Percentiles rank a stretch among this genome's conserved stretches.
Evolutionary conservation across 1,284 basidiomycete species (phyloP).

Genomic region (Athelia psychrophila): DNA sequence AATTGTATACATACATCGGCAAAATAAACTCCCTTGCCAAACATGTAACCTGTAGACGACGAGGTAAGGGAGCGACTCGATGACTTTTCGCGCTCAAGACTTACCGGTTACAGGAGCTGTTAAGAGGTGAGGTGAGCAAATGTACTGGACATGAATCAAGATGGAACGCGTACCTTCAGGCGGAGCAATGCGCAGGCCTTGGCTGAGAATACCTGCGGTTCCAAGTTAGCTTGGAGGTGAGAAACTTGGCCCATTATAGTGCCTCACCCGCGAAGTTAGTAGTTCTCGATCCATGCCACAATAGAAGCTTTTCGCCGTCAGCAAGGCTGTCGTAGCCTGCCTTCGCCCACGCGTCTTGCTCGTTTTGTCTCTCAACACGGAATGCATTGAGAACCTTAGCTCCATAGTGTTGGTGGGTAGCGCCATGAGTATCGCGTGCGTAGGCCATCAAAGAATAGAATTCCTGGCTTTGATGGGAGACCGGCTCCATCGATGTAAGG

Average conservation of each 20-base stretch:
- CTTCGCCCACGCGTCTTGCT: constrained; percentile 51
- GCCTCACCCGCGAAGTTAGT: constrained; percentile 58
- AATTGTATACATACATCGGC: constrained; percentile 51
- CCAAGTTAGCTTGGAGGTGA: background rate
- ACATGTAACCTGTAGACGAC: constrained; percentile 47
- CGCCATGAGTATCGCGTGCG: constrained; percentile 52
- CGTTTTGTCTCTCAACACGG: constrained; percentile 51
- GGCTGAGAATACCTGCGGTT: constrained; percentile 51
- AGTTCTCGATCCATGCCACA: constrained; percentile 67
- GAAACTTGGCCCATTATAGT: background rate
- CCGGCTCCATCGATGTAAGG: constrained; percentile 51
- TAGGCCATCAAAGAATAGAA: constrained; percentile 50
- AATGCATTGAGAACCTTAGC: constrained; percentile 49
- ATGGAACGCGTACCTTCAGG: constrained; percentile 46
- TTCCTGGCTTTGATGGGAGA: constrained; percentile 41
- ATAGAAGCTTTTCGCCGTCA: constrained; percentile 52
- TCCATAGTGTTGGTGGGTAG: constrained; percentile 44
- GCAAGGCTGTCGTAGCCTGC: constrained; percentile 41
- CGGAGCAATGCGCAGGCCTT: constrained; percentile 67
- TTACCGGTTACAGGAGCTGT: constrained; percentile 45
- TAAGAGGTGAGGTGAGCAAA: background rate
- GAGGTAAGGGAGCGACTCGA: too few species aligned
- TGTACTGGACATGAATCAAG: background rate
- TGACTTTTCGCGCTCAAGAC: too few species aligned
- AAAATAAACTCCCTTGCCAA: constrained; percentile 69